phyloP scores from a whole-genome alignment of 2,329 filamentous ascomycete genomes.

The Rutstroemia sp. region DNA sequence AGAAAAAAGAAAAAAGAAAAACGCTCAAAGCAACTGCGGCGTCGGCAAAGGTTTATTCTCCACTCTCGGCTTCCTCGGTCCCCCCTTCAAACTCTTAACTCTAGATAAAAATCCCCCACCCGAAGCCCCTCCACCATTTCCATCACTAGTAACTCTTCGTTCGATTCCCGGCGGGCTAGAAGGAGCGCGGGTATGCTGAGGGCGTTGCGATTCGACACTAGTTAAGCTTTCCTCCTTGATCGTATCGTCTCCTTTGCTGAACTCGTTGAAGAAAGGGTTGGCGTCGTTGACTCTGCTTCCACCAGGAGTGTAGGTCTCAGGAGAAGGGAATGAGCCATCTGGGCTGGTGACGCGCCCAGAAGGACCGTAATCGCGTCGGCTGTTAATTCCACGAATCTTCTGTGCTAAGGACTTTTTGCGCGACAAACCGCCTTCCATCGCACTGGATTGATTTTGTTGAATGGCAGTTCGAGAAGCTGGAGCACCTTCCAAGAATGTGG shows the following conservation, averaged over 20 bases:
- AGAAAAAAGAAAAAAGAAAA: too few species aligned
- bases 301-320: conserved; percentile 28
- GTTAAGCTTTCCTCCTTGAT: conserved; percentile 50
- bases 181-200: conserved; percentile 39
- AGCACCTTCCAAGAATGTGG: conserved; percentile 90
- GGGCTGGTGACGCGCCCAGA: conserved; percentile 52
- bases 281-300: conserved; percentile 38
- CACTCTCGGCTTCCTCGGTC: conserved; percentile 42
- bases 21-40: neutral
- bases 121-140: conserved; percentile 24
- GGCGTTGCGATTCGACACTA: conserved; percentile 30
- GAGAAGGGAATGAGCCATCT: conserved; percentile 37
- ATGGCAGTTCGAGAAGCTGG: conserved; percentile 78
- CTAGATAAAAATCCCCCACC: conserved; percentile 59
- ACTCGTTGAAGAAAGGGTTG: conserved; percentile 83
- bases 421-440: conserved; percentile 58
- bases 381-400: conserved; percentile 77
- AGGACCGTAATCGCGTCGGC: conserved; percentile 52
- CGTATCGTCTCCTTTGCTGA: conserved; percentile 54
- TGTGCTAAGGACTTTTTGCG: conserved; percentile 95
- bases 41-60: conserved; percentile 3
- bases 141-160: conserved; percentile 57
- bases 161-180: conserved; percentile 56
- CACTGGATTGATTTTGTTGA: conserved; percentile 54
- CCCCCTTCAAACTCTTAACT: conserved; percentile 76